Evolutionary conservation across 2,329 filamentous ascomycete species (phyloP), one percentile per base, ranked within the genome.

Genomic region (Westerdykella ornata): DNA sequence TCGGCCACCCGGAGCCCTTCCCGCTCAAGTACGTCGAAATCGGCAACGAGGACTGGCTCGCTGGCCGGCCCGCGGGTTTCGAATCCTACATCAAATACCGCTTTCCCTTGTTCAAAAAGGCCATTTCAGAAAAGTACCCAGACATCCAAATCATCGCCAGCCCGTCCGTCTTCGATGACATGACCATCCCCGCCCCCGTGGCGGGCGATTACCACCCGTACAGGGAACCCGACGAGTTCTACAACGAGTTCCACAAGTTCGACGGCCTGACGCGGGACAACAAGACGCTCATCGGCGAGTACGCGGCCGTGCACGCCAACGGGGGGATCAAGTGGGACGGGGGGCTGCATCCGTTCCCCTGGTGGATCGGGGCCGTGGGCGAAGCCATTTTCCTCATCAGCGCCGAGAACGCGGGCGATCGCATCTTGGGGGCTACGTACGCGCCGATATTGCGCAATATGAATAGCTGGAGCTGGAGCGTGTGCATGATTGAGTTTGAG

Each of bases 301-400:
- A 65, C 28, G 62, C 63, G 13, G 57, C 57, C 3, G 56, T 49
- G 2, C 60, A 64, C 33, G 51, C 54, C 22, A 62, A 64, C 41
- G 60, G 58, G 11, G 60, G 45, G 1, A 44, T 45, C 26, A 49
- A 55, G 42, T 64, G 59, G 60, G 40, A 51, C 1, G 56, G 53
- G 4, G 28, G 41, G 5, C 38, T 61, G 5, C 50, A 54, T 38
- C 51, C 57, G 9, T 66, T 29, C 39, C 51, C 50, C 3, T 42
- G 54, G 55, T 60, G 63, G 78, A 75, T 77, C 37, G 80, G 78
- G 18, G 69, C 75, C 7, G 76, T 85, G 2, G 74, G 74, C 12
- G 81, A 85, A 57, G 80, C 78, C 17, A 71, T 85, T n/a, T 80
- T 75, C 41, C 68, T 84, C 13, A 71, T 84, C 46, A 77, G 80